A percentile compares a stretch with the other conserved stretches of the same genome.
Conservation (phyloP, 1,284 basidiomycete genomes). For the Microbotryum saponariae region DNA sequence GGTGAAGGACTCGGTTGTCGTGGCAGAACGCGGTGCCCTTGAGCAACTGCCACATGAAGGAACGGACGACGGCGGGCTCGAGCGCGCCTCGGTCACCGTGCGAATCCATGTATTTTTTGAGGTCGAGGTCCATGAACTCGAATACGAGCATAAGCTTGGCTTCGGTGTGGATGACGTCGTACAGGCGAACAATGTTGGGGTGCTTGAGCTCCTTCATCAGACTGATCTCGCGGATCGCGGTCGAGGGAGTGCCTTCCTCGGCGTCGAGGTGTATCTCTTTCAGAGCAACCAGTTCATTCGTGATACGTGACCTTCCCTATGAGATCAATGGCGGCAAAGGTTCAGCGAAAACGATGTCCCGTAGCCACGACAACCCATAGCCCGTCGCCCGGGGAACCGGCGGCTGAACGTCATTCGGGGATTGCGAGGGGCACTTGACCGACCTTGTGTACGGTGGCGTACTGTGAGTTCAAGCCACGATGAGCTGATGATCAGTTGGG, state of each 20-base stretch:
- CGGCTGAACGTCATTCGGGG: conserved; percentile 44
- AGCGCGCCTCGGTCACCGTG: conserved; percentile 93
- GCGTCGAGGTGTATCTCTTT: conserved; percentile 95
- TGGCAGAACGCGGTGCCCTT: conserved; percentile 99
- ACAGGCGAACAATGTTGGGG: conserved; percentile 86
- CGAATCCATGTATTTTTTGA: conserved; percentile 99
- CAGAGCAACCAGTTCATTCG: conserved; percentile 76
- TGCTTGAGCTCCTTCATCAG: conserved; percentile 96
- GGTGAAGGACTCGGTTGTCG: conserved; percentile 94
- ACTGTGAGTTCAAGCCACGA: conserved; percentile 4
- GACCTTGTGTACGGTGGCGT: conserved; percentile 50
- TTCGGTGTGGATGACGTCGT: conserved; percentile 87
- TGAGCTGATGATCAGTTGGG: background rate
- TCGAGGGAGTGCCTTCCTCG: conserved; percentile 89
- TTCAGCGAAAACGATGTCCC: background rate
- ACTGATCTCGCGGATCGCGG: conserved; percentile 89
- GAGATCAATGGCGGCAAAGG: background rate
- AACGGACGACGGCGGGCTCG: conserved; percentile 85
- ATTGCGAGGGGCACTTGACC: conserved; percentile 46
- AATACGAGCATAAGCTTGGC: conserved; percentile 97
- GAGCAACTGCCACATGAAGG: conserved; percentile 93
- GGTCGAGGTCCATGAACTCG: conserved; percentile 95
- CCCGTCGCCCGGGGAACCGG: background rate
- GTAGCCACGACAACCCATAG: background rate
- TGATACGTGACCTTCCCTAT: conserved; percentile 53